Conservation (phyloP, 208 protist species). For the Acanthamoeba lenticulata region DNA sequence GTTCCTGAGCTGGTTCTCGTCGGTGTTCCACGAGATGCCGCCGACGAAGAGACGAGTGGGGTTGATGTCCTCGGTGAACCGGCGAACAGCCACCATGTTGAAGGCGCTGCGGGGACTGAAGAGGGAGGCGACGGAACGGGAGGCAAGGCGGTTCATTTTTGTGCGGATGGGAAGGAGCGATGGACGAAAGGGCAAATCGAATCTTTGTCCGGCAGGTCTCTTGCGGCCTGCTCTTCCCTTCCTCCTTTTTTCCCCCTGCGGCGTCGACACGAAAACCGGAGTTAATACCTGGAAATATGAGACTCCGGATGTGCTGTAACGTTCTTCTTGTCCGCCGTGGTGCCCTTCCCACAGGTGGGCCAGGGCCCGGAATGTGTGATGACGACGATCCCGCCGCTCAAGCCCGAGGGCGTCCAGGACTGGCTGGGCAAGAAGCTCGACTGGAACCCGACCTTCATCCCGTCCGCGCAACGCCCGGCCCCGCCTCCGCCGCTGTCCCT, state of each 20-base stretch:
- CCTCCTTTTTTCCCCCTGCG: not conserved
- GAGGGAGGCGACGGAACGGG: not conserved
- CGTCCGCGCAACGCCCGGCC: not conserved
- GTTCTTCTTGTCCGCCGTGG: not conserved
- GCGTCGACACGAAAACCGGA: slow-evolving; percentile 24
- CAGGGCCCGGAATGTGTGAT: not conserved
- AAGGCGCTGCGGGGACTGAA: not conserved
- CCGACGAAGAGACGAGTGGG: slow-evolving; percentile 30
- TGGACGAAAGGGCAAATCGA: not conserved
- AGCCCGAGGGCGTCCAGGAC: not conserved
- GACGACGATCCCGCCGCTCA: not conserved
- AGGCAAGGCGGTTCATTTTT: not conserved
- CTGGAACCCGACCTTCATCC: slow-evolving; percentile 50
- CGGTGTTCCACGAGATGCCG: slow-evolving; percentile 1
- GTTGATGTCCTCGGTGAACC: slow-evolving; percentile 12
- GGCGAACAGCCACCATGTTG: not conserved
- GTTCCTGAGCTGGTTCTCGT: not conserved
- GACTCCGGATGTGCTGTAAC: not conserved
- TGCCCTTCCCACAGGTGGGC: not conserved
- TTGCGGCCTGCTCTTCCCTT: not conserved
- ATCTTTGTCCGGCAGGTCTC: not conserved
- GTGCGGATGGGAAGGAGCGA: not conserved
- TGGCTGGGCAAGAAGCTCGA: slow-evolving; percentile 54
- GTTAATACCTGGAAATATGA: not conserved
- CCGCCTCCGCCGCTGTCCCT: not conserved